A percentile compares a stretch with the other conserved stretches of the same genome.
phyloP scores from a whole-genome alignment of 2,329 filamentous ascomycete genomes.

The Nannizzia gypsea region DNA sequence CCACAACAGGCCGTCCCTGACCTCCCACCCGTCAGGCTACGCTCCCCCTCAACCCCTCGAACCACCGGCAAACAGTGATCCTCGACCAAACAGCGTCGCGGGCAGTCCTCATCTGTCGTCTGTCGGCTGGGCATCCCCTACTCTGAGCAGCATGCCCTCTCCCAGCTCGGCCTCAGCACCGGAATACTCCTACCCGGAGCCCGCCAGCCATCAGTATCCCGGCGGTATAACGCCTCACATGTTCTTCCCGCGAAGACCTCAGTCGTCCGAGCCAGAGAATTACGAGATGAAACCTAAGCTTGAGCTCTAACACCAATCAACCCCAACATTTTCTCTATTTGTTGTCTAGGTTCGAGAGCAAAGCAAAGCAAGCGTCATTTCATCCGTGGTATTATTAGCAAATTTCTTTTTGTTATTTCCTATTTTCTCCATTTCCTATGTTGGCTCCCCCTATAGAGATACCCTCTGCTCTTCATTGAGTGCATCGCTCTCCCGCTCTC shows the following conservation, averaged over 20 bases:
- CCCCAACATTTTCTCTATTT: too few relatives aligned
- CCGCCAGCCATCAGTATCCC: slow-evolving; percentile 42
- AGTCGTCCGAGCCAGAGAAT: slow-evolving; percentile 60
- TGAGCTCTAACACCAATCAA: neutral
- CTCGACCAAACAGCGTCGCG: slow-evolving; percentile 59
- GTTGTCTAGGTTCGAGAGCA: too few relatives aligned
- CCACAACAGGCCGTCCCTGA: slow-evolving; percentile 47
- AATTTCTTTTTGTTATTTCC: too few relatives aligned
- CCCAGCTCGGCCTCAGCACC: slow-evolving; percentile 41
- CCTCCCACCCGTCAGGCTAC: slow-evolving; percentile 74
- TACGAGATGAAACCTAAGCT: slow-evolving; percentile 49
- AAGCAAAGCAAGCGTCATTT: too few relatives aligned
- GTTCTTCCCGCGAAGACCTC: slow-evolving; percentile 63
- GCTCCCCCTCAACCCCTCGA: slow-evolving; percentile 77
- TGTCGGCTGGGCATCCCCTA: slow-evolving; percentile 77
- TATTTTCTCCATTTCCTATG: too few relatives aligned
- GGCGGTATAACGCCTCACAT: slow-evolving; percentile 40
- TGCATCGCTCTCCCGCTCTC: neutral
- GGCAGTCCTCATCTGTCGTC: slow-evolving; percentile 77
- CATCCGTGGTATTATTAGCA: too few relatives aligned
- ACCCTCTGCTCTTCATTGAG: too few relatives aligned
- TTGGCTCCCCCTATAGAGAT: too few relatives aligned
- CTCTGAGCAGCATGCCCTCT: slow-evolving; percentile 59
- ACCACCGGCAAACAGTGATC: slow-evolving; percentile 64
- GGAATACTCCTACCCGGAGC: slow-evolving; percentile 74